Percentiles rank a stretch among this genome's conserved stretches.
Evolutionary conservation across 2,329 filamentous ascomycete genomes (phyloP).

Genomic region (Ambrosiella cleistominuta): DNA sequence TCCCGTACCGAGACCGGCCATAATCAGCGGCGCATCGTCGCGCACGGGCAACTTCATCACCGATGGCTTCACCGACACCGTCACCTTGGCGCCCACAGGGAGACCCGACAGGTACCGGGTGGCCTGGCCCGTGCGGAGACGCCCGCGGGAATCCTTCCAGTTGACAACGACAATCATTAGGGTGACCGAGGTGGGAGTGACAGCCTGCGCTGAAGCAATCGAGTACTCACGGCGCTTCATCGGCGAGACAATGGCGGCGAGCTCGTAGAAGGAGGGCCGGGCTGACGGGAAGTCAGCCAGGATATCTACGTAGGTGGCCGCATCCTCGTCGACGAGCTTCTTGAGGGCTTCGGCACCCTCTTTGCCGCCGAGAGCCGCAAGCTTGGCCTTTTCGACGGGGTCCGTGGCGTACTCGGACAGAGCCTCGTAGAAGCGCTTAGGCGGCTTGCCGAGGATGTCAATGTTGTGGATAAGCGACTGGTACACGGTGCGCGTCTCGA

Average conservation of each 20-base stretch:
- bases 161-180: slow-evolving; percentile 95
- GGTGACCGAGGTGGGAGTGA: slow-evolving; percentile 73
- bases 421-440: slow-evolving; percentile 93
- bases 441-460: slow-evolving; percentile 90
- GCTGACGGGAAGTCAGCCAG: slow-evolving; percentile 81
- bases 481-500: slow-evolving; percentile 83
- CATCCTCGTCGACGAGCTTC: slow-evolving; percentile 77
- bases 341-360: slow-evolving; percentile 85
- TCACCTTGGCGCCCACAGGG: slow-evolving; percentile 58
- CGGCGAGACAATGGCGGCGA: slow-evolving; percentile 70
- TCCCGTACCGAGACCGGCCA: slow-evolving; percentile 96
- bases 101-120: slow-evolving; percentile 75
- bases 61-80: slow-evolving; percentile 88
- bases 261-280: slow-evolving; percentile 72
- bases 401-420: slow-evolving; percentile 75
- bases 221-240: slow-evolving; percentile 97
- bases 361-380: slow-evolving; percentile 57
- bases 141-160: slow-evolving; percentile 79
- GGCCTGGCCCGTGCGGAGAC: slow-evolving; percentile 80
- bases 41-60: slow-evolving; percentile 94
- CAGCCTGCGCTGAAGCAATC: slow-evolving; percentile 94
- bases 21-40: slow-evolving; percentile 85
- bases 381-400: slow-evolving; percentile 62
- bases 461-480: slow-evolving; percentile 84
- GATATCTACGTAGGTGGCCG: slow-evolving; percentile 76